Evolutionary conservation across 2,329 filamentous ascomycete species (phyloP).

Genomic region (Fusarium nematophilum): DNA sequence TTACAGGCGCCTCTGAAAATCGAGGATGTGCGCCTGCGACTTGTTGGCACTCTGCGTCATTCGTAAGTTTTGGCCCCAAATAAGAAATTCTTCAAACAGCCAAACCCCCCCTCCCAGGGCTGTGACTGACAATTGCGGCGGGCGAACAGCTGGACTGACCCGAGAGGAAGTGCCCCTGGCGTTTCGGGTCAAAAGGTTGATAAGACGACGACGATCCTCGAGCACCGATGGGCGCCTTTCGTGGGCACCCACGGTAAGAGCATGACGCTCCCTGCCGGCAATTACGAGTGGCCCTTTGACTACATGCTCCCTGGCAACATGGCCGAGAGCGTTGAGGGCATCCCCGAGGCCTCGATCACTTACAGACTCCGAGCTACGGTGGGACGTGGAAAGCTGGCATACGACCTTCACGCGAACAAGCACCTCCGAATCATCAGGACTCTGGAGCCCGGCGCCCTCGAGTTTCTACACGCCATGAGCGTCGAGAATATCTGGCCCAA

Average conservation of each 20-base stretch:
- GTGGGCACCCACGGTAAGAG: conserved; percentile 66
- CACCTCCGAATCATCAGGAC: conserved; percentile 82
- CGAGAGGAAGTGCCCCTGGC: conserved; percentile 65
- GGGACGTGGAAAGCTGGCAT: conserved; percentile 85
- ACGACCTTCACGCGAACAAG: conserved; percentile 85
- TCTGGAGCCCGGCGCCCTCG: conserved; percentile 78
- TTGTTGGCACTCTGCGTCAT: conserved; percentile 74
- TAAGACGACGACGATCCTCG: conserved; percentile 69
- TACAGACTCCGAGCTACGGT: conserved; percentile 94
- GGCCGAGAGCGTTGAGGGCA: conserved; percentile 90
- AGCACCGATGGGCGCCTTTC: conserved; percentile 77
- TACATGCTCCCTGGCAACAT: conserved; percentile 76
- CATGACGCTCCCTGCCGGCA: conserved; percentile 73
- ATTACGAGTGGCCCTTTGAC: conserved; percentile 88
- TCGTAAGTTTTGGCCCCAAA: conserved; percentile 62
- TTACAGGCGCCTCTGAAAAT: conserved; percentile 75
- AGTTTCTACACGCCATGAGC: conserved; percentile 88
- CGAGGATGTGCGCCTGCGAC: conserved; percentile 77
- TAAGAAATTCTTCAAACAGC: not conserved
- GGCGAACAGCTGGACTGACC: conserved; percentile 61
- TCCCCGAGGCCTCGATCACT: conserved; percentile 85
- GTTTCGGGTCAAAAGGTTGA: conserved; percentile 70
- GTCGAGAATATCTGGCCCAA: conserved; percentile 98
- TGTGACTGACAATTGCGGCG: conserved; percentile 24
- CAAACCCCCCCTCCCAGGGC: not conserved